Conservation (phyloP, 345 rosid species). For the Lumnitzera racemosa region DNA sequence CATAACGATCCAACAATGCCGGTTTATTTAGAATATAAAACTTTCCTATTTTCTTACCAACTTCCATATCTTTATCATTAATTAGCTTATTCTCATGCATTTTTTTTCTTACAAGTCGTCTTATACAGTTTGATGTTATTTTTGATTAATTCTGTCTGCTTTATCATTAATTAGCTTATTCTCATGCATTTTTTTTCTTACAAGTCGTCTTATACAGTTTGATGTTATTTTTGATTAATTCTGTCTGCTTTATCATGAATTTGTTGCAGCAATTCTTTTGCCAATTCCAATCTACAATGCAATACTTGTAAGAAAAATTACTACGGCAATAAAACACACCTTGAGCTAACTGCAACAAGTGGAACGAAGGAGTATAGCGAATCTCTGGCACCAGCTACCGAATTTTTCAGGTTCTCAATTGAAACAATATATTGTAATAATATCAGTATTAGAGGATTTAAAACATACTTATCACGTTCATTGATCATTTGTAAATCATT, state of each 20-base stretch:
- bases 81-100: no score
- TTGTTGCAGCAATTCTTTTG: slow-evolving; percentile 30
- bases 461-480: not conserved
- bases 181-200: no score
- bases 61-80: no score
- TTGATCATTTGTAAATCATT: not conserved
- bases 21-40: no score
- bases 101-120: no score
- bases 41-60: no score
- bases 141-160: not conserved
- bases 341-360: slow-evolving; percentile 54
- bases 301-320: slow-evolving; percentile 53
- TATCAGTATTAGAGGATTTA: slow-evolving; percentile 3
- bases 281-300: slow-evolving; percentile 38
- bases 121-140: no score
- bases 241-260: slow-evolving; percentile 5
- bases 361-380: slow-evolving; percentile 39
- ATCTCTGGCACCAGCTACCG: slow-evolving; percentile 43
- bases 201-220: no score
- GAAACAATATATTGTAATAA: not conserved
- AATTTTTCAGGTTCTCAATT: slow-evolving; percentile 36
- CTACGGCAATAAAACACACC: slow-evolving; percentile 46
- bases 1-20: not conserved
- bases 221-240: no score
- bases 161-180: not conserved